Base-by-base conservation (phyloP, 257 asterid genomes). In the Penstemon eatonii region DNA sequence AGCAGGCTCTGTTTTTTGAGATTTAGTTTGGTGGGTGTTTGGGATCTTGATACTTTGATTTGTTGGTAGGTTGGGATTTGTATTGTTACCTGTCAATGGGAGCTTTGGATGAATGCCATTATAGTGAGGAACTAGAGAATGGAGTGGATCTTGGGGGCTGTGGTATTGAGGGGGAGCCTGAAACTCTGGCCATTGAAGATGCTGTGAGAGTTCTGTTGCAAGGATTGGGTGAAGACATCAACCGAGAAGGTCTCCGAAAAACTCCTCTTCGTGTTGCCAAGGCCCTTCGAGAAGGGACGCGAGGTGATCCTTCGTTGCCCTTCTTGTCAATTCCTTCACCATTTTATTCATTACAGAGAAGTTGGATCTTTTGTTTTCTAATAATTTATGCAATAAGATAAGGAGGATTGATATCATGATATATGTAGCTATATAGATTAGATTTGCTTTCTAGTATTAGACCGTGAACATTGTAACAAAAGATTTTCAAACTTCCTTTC, bases 211-310 rank as follows among this genome's bases (percentile, higher is more conserved):
- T 91, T 47, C 85, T 94, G 7, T 80, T 94, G 85, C 88, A 82
- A 41, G 96, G 96, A 43, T 79, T 91, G 85, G 99, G 96, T 44
- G 99, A 94, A 73, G 99, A 94, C 79, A 52, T 89, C 72, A 81
- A 89, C 65, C 92, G 99, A 7, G 96, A 94, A 83, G 97, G 97
- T 13, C 73, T 94, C 41, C 70, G 47, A 2, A 87, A 83, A 78
- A 94, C 99, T 10, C 99, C 99, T 65, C 84, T 79, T 68, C 96
- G 99, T 13, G 97, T 91, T 6, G 99, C 99, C 13, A 89, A 88
- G 78, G 97, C 99, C 52, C 83, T 91, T 1, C 39, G 79, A 15
- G 95, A 91, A 74, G 99, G 97, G 47, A 91, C 99, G 1, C 73
- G 86, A 87, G 99, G 99, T 94, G 68, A 72, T 39, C 58, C 41